These are phyloP conservation scores for Mortierella sp. DNA, from an alignment of 371 early-diverging fungal genomes.

Conservation along the genomic window DNA sequence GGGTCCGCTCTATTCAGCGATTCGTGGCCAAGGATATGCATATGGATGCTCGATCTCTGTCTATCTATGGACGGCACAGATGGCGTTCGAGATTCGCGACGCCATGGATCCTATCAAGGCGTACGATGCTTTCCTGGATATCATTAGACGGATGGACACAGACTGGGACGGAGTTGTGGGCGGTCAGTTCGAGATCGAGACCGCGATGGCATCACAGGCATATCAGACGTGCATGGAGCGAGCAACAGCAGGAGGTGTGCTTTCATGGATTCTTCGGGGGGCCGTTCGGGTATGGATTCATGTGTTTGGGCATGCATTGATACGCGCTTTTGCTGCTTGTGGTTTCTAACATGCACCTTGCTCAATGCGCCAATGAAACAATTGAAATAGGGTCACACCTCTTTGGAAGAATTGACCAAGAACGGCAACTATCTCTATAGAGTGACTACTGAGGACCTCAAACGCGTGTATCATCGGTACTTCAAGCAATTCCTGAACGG, in stretches of 20 bases:
- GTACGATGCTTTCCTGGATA: slow-evolving; percentile 61
- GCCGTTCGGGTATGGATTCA: slow-evolving; percentile 55
- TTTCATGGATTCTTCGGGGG: slow-evolving; percentile 57
- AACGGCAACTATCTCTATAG: slow-evolving; percentile 51
- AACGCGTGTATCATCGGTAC: slow-evolving; percentile 58
- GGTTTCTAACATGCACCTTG: no score
- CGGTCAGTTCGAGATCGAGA: slow-evolving; percentile 63
- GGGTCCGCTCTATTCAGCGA: slow-evolving; percentile 76
- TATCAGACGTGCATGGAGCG: slow-evolving; percentile 59
- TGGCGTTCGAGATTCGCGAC: slow-evolving; percentile 64
- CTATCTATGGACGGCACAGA: slow-evolving; percentile 65
- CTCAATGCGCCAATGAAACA: no score
- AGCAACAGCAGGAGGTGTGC: slow-evolving; percentile 59
- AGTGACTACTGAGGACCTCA: slow-evolving; percentile 59
- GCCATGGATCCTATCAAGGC: slow-evolving; percentile 66
- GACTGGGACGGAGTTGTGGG: slow-evolving; percentile 59
- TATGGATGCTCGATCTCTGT: slow-evolving; percentile 69
- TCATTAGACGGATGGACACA: slow-evolving; percentile 59
- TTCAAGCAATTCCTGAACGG: slow-evolving; percentile 62
- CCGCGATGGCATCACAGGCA: slow-evolving; percentile 64
- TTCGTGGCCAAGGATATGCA: slow-evolving; percentile 81
- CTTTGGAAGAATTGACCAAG: slow-evolving; percentile 32
- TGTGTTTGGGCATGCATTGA: not conserved
- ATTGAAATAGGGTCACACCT: slow-evolving; percentile 43
- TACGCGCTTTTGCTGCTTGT: no score